Evolutionary conservation across 106 monocot genomes (phyloP), one percentile per base, ranked within the genome.

Genomic region (Posidonia australis): DNA sequence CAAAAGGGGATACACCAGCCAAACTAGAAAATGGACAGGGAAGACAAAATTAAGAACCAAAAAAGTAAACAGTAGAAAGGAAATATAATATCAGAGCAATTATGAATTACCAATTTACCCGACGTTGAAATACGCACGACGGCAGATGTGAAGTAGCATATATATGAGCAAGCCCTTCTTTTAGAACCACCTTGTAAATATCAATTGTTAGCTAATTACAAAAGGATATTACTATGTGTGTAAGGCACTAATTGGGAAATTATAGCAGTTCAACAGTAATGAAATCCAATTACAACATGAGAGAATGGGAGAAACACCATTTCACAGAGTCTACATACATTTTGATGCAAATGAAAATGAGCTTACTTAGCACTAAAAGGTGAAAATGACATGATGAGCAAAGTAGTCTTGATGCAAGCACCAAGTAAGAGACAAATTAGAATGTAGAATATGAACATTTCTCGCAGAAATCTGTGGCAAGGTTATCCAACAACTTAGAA

Each of bases 121-220:
- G 77, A 61, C 63, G 13, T 47, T 78, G 69, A 71, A 72, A 74
- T 58, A 66, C 58, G 58, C 65, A 52, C 65, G 78, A 52, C 65
- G 71, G 76, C 72, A 96, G 72, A 53, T 19, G 60, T 29, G 72
- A 63, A 62, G 63, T 66, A 55, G 83, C 81, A 70, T 87, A 96
- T 13, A 58, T 68, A 55, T 86, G 90, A 51, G 66, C 84, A 66
- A 90, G 61, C 69, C 94, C 94, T 71, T 89, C 78, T 56, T 75
- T 76, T 96, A 84, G 52, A 62, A 54, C 61, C 44, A 83, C 64
- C 77, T 79, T 79, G 62, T 51, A 83, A 65, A 58, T 28, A 44
- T 12, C 51, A 65, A 78, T 68, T 31, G 62, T 25, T 36, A 55
- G 51, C 25, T 43, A 10, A 31, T 53, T n/a, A 18, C 13, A 66